Conservation (phyloP, 257 asterid genomes). For the Gardenia jasminoides region DNA sequence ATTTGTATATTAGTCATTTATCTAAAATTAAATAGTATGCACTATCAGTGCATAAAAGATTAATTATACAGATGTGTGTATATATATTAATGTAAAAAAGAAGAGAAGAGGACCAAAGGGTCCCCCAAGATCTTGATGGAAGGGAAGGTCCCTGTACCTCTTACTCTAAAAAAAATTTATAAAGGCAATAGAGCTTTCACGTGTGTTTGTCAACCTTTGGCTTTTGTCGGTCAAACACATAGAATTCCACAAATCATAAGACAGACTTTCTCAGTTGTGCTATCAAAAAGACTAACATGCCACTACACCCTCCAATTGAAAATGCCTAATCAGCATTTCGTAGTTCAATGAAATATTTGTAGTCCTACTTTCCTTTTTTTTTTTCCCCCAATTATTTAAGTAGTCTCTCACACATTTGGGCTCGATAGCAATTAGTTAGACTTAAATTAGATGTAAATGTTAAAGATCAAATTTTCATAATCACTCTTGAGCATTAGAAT, state of each 20-base stretch:
- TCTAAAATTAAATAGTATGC: no score
- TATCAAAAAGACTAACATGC: background rate
- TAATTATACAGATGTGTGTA: no score
- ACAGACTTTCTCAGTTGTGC: background rate
- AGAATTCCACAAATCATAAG: conserved; percentile 4
- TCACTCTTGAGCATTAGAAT: background rate
- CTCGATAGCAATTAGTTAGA: background rate
- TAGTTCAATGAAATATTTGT: no score
- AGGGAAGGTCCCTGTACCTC: background rate
- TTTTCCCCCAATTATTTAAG: background rate
- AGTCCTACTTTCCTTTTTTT: background rate
- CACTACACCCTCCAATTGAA: background rate
- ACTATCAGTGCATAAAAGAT: no score
- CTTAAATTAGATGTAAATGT: no score
- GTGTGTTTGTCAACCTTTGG: conserved; percentile 22
- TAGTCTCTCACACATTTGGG: background rate
- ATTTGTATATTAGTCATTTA: no score
- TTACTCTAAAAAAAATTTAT: background rate
- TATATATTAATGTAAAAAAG: no score
- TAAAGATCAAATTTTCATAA: background rate
- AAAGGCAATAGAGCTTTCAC: conserved; percentile 1
- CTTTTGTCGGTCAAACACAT: conserved; percentile 17
- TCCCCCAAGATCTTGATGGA: background rate
- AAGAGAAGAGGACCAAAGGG: background rate
- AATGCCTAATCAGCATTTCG: background rate